These are phyloP conservation scores for Cubamyces lactineus DNA, from an alignment of 768 basidiomycete species.

Conservation along the genomic window DNA sequence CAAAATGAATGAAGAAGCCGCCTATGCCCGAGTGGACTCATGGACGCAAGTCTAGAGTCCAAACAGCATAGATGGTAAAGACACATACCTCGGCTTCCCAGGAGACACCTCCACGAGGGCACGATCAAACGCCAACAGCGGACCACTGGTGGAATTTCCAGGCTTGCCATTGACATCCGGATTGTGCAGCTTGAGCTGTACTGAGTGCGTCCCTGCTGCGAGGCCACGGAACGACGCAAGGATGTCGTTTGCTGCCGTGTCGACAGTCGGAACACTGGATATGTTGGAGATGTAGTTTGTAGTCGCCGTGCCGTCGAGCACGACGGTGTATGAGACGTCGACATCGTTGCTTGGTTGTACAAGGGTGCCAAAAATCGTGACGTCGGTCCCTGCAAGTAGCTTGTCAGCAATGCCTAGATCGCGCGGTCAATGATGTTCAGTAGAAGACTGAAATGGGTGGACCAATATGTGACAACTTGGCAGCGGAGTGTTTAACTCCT, in stretches of 20 bases:
- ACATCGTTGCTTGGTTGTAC: conserved; percentile 27
- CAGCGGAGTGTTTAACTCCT: not conserved
- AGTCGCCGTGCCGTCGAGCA: conserved; percentile 51
- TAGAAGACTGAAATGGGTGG: not conserved
- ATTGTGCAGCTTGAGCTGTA: conserved; percentile 55
- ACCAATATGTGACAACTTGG: conserved; percentile 6
- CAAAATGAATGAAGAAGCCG: not conserved
- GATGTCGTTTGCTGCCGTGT: conserved; percentile 35
- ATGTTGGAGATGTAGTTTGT: conserved; percentile 33
- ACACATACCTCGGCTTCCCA: conserved; percentile 16
- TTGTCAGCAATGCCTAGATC: not conserved
- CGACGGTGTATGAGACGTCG: conserved; percentile 44
- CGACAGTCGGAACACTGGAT: conserved; percentile 31
- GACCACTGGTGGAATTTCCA: conserved; percentile 14
- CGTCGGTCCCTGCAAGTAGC: conserved; percentile 56
- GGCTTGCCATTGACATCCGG: conserved; percentile 24
- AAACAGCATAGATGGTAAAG: not conserved
- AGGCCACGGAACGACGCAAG: conserved; percentile 57
- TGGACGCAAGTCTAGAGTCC: not conserved
- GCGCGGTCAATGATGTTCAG: not conserved
- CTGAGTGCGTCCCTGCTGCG: conserved; percentile 51
- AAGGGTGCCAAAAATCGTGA: conserved; percentile 59
- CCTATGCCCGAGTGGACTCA: not conserved
- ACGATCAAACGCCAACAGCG: conserved; percentile 57
- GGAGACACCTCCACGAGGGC: conserved; percentile 45